phyloP scores from a whole-genome alignment of 352 stramenopile species.

The Phytopythium delawarense region DNA sequence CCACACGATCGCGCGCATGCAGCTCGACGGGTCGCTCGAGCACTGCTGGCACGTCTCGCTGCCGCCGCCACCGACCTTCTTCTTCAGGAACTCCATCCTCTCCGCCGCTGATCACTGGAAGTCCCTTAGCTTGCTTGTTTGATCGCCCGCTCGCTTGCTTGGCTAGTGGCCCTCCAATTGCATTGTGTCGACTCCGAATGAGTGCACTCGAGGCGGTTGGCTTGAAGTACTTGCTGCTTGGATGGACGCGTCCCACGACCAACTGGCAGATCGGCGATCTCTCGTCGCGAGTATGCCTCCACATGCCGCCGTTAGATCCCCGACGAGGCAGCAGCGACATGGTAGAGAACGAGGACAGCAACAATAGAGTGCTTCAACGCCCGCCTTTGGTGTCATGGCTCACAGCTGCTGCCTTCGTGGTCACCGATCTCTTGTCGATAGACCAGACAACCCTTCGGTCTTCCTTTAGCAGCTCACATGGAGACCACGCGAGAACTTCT shows the following conservation, averaged over 20 bases:
- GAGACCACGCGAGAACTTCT: no score
- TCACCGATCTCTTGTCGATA: no score
- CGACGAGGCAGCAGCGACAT: constrained; percentile 1
- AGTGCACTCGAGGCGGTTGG: not conserved
- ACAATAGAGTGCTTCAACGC: no score
- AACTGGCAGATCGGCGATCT: not conserved
- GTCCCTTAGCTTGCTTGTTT: not conserved
- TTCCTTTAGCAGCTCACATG: no score
- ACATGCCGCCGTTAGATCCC: not conserved
- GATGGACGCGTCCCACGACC: not conserved
- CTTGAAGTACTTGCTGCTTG: not conserved
- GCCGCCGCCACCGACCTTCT: constrained; percentile 21
- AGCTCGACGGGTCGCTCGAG: constrained; percentile 28
- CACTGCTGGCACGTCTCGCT: constrained; percentile 20
- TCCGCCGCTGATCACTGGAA: not conserved
- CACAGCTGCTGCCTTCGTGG: no score
- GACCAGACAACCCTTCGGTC: no score
- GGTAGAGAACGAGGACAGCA: no score
- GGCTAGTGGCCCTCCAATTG: not conserved
- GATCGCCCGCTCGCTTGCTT: not conserved
- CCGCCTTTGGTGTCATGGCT: no score
- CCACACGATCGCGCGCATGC: constrained; percentile 64
- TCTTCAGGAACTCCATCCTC: constrained; percentile 25
- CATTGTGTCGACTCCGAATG: not conserved
- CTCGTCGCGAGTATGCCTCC: not conserved